phyloP scores from a whole-genome alignment of 352 stramenopile species.

The Globisporangium spiculum region DNA sequence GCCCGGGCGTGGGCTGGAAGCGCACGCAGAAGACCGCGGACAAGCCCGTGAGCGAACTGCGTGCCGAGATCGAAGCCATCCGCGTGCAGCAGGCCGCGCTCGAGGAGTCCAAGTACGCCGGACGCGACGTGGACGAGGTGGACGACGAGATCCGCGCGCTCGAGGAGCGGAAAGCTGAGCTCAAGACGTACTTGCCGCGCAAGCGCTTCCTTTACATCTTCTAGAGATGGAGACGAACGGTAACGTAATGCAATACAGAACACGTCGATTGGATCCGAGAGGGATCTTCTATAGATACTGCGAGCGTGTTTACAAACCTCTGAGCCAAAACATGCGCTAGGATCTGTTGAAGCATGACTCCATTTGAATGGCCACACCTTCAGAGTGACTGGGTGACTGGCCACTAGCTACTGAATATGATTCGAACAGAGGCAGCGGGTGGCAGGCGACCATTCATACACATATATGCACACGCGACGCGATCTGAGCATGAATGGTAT shows the following conservation, averaged over 20 bases:
- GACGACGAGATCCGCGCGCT: constrained; percentile 71
- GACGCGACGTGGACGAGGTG: constrained; percentile 75
- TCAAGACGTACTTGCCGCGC: constrained; percentile 68
- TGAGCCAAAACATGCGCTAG: neutral
- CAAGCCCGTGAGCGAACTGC: constrained; percentile 28
- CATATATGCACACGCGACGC: neutral
- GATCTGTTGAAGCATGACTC: neutral
- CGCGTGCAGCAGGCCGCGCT: constrained; percentile 53
- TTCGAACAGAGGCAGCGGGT: neutral
- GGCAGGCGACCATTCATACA: neutral
- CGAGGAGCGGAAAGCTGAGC: constrained; percentile 62
- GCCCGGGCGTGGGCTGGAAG: constrained; percentile 50
- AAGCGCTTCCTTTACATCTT: constrained; percentile 84
- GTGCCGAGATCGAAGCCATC: constrained; percentile 58
- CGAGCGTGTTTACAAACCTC: neutral
- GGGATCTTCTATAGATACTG: neutral
- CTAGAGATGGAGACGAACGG: constrained; percentile 18
- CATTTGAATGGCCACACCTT: neutral
- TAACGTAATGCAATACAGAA: neutral
- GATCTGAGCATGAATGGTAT: neutral
- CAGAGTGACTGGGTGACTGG: neutral
- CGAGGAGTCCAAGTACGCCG: constrained; percentile 70
- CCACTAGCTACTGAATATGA: neutral
- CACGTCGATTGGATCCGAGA: neutral
- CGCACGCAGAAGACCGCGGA: constrained; percentile 28